Conservation (phyloP, 257 asterid species). For the Nemophila menziesii region DNA sequence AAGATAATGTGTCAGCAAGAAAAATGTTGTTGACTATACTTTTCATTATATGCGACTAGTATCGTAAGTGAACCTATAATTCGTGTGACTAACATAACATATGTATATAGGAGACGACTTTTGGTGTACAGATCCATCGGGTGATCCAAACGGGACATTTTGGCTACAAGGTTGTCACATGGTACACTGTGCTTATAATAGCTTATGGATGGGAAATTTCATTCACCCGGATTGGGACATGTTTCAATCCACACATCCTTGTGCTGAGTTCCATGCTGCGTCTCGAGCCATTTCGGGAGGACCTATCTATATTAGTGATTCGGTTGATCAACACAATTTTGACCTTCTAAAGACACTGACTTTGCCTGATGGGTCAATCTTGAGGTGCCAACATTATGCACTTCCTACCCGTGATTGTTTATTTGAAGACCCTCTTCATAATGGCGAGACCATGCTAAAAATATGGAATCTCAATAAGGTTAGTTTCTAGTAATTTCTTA, state of each 20-base stretch:
- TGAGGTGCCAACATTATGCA: conserved; percentile 69
- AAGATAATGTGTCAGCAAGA: no score
- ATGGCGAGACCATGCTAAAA: conserved; percentile 80
- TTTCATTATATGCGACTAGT: no score
- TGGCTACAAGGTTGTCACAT: conserved; percentile 98
- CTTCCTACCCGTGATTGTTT: conserved; percentile 76
- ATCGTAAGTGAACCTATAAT: no score
- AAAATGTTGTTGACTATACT: no score
- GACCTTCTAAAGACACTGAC: conserved; percentile 54
- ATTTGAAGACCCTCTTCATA: conserved; percentile 72
- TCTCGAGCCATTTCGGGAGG: conserved; percentile 98
- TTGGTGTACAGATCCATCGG: conserved; percentile 95
- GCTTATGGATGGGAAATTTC: conserved; percentile 93
- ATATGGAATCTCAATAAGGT: conserved; percentile 93
- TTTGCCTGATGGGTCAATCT: conserved; percentile 71
- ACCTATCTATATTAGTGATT: conserved; percentile 73
- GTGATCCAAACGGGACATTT: conserved; percentile 85
- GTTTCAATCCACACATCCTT: conserved; percentile 94
- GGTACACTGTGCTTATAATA: conserved; percentile 97
- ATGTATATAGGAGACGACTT: conserved; percentile 61
- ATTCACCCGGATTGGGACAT: conserved; percentile 98
- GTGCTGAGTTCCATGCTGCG: conserved; percentile 89
- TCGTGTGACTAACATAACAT: not conserved
- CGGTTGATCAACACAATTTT: conserved; percentile 70
- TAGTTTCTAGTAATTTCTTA: not conserved